Base-by-base conservation (phyloP, 164 flowering plant species). In the Warburgia ugandensis region DNA sequence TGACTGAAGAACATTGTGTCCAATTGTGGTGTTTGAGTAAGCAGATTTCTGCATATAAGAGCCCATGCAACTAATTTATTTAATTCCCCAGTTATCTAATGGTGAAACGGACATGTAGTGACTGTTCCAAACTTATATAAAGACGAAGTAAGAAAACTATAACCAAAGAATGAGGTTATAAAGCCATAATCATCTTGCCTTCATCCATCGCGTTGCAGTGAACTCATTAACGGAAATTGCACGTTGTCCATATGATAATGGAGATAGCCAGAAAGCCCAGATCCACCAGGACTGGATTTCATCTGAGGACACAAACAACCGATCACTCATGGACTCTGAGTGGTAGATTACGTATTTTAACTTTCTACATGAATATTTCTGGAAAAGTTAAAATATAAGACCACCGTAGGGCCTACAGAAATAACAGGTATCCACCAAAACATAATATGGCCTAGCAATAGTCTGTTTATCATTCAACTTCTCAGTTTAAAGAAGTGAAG, bases 231-330 rank as follows among this genome's bases (percentile, higher is more conserved):
- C 83, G 41, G 96, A 64, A 62, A 86, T 73, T 29, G 92, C 92
- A 39, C 73, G 66, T 50, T 83, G 94, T n/a, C 73, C 96, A 64
- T 91, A 86, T 29, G 81, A 60, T 52, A 91, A 67, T 21, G 97
- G 97, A 21, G 97, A 91, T 51, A 91, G 2, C 92, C 94, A 91
- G 63, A 60, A 86, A 20, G 63, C 94, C 96, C 96, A 91, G 11
- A 57, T 16, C 95, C 92, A 84, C 94, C 96, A 84, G 31, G 80
- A 78, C 68, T 75, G 80, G 51, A 84, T 83, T 63, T 39, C 54
- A 6, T 29, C 94, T 86, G 73, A 45, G 60, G 57, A 25, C 48
- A 29, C 33, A 42, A 20, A 20, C 33, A 5, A 28, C 11, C 3
- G 29, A 48, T 30, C 45, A 40, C 14, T 28, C 44, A 57, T 5